Evolutionary conservation across 805 yeast species (phyloP).

Genomic region (Saturnispora diversa): DNA sequence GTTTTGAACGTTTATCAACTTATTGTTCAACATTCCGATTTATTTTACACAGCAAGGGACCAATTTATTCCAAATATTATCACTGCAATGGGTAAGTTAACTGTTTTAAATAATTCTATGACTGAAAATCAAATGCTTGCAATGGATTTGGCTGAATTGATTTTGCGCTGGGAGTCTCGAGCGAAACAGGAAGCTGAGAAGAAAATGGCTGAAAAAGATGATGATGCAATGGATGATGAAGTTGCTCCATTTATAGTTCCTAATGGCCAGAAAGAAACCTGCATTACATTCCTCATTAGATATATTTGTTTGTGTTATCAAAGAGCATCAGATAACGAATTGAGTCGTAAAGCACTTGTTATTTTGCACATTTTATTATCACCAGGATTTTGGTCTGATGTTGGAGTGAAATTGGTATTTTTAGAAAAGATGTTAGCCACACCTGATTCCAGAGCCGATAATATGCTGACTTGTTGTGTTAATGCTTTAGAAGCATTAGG

Average conservation of each 20-base stretch:
- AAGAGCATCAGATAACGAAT: constrained; percentile 72
- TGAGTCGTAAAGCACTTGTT: constrained; percentile 76
- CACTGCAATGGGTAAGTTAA: constrained; percentile 85
- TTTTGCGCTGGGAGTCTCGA: constrained; percentile 76
- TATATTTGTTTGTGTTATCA: constrained; percentile 82
- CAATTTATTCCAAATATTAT: constrained; percentile 84
- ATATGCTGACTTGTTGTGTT: constrained; percentile 68
- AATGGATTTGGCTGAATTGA: constrained; percentile 79
- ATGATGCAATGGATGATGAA: constrained; percentile 19
- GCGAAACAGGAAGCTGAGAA: constrained; percentile 15
- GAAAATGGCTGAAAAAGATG: constrained; percentile 8
- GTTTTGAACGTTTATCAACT: constrained; percentile 84
- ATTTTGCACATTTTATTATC: constrained; percentile 66
- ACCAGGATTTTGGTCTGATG: constrained; percentile 78
- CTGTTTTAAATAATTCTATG: constrained; percentile 68
- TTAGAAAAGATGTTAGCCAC: constrained; percentile 82
- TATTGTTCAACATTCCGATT: constrained; percentile 74
- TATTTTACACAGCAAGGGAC: constrained; percentile 80
- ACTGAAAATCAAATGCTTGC: constrained; percentile 79
- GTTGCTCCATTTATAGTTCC: constrained; percentile 47
- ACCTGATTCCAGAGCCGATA: constrained; percentile 62
- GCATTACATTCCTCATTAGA: constrained; percentile 79
- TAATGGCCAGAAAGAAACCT: constrained; percentile 75
- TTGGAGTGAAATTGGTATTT: constrained; percentile 74
- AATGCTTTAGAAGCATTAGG: constrained; percentile 88